phyloP scores from a whole-genome alignment of 768 basidiomycete genomes.

The Xerocomellus chrysenteron region DNA sequence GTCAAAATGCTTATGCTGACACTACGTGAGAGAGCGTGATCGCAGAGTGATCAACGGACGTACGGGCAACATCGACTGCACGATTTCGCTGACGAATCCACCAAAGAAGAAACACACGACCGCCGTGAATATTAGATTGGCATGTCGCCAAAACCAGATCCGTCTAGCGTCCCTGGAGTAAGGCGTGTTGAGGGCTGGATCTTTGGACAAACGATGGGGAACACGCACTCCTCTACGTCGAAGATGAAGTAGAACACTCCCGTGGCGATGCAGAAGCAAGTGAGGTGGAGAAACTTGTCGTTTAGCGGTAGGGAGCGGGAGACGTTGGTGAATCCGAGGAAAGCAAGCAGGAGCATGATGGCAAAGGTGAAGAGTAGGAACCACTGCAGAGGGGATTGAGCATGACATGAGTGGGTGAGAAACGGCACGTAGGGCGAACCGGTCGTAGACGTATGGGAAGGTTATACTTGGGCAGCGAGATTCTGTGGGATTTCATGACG shows the following conservation, averaged over 20 bases:
- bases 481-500: conserved; percentile 69
- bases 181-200: neutral
- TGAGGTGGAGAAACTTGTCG: conserved; percentile 77
- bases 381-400: conserved; percentile 53
- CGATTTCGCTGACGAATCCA: conserved; percentile 77
- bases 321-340: conserved; percentile 77
- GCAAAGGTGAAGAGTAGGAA: conserved; percentile 70
- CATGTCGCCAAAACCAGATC: conserved; percentile 86
- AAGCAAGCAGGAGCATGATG: conserved; percentile 67
- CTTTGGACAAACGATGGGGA: neutral
- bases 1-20: conserved; percentile 69
- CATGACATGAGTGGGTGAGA: neutral
- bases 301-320: conserved; percentile 64
- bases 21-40: conserved; percentile 1
- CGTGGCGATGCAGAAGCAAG: conserved; percentile 74
- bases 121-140: conserved; percentile 63
- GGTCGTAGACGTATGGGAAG: conserved; percentile 72
- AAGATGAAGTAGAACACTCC: conserved; percentile 84
- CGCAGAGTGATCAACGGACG: conserved; percentile 16
- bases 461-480: conserved; percentile 65
- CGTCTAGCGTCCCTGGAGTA: conserved; percentile 63
- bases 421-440: conserved; percentile 37
- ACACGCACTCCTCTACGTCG: conserved; percentile 80
- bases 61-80: conserved; percentile 77
- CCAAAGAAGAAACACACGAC: conserved; percentile 78